Evolutionary conservation across 768 basidiomycete genomes (phyloP).

Genomic region (Russula dissimulans): DNA sequence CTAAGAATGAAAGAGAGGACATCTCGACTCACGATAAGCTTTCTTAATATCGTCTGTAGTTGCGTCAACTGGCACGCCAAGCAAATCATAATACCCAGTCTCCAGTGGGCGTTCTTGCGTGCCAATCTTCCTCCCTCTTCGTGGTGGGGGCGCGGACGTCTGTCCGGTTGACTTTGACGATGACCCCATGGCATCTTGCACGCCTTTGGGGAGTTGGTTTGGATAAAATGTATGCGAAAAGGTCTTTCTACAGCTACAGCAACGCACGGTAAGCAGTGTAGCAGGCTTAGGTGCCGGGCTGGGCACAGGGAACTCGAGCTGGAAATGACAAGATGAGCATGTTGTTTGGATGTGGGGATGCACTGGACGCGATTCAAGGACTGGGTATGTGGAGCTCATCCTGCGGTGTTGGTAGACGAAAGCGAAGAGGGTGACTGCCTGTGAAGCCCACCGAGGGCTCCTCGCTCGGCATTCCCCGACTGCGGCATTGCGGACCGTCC

Average conservation of each 20-base stretch:
- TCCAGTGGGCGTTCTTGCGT: constrained; percentile 84
- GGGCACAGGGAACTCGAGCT: constrained; percentile 64
- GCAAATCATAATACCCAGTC: constrained; percentile 83
- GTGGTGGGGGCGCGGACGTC: constrained; percentile 10
- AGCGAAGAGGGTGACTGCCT: not conserved
- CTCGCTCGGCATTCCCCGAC: not conserved
- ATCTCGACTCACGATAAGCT: constrained; percentile 61
- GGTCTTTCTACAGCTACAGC: constrained; percentile 54
- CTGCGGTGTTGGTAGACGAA: not conserved
- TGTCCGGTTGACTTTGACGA: constrained; percentile 14
- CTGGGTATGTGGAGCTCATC: constrained; percentile 40
- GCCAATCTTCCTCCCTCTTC: constrained; percentile 71
- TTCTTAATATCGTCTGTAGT: constrained; percentile 84
- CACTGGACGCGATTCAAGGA: constrained; percentile 57
- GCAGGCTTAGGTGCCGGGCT: constrained; percentile 44
- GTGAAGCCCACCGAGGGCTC: no score
- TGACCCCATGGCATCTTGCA: constrained; percentile 2
- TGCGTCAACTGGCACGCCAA: constrained; percentile 67
- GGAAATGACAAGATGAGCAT: constrained; percentile 46
- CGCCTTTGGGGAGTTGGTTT: constrained; percentile 37
- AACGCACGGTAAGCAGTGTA: constrained; percentile 56
- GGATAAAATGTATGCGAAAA: constrained; percentile 62
- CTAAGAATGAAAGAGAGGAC: not conserved
- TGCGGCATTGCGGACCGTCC: no score
- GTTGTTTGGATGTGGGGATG: constrained; percentile 56